Percentiles rank a stretch among this genome's conserved stretches.
Evolutionary conservation across 257 asterid species (phyloP).

Genomic region (Solanum lycopersicoides): DNA sequence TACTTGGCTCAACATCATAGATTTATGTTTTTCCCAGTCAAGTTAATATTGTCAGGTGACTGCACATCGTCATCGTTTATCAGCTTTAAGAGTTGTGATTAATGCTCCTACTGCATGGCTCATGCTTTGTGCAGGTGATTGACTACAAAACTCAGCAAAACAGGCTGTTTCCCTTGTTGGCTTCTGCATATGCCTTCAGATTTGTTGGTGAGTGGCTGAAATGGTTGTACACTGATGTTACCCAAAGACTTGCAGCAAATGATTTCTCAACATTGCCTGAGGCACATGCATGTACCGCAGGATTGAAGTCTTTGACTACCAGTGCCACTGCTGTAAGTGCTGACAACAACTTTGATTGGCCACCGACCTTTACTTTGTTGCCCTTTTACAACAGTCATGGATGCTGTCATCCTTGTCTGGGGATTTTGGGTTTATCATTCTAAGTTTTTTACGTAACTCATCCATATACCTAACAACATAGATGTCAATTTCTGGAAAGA

Average conservation of each 20-base stretch:
- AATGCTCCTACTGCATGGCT: not conserved
- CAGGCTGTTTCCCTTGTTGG: conserved; percentile 90
- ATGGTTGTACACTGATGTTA: conserved; percentile 90
- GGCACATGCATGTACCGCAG: conserved; percentile 99
- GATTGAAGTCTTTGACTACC: conserved; percentile 96
- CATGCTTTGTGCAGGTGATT: conserved; percentile 47
- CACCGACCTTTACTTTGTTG: not conserved
- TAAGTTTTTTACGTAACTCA: not conserved
- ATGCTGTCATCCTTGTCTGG: not conserved
- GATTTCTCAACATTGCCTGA: conserved; percentile 95
- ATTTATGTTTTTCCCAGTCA: not conserved
- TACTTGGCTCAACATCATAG: not conserved
- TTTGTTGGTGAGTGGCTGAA: conserved; percentile 95
- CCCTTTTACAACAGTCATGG: not conserved
- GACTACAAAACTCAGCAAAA: conserved; percentile 95
- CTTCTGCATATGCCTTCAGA: conserved; percentile 96
- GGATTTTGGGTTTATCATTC: not conserved
- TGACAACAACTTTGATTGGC: not conserved
- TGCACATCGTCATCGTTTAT: not conserved
- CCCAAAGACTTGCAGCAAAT: conserved; percentile 62
- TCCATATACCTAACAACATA: not conserved
- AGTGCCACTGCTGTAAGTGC: conserved; percentile 85
- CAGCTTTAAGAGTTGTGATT: not conserved
- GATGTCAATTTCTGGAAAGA: not conserved
- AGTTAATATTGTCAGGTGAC: not conserved